Percentiles rank a stretch among this genome's conserved stretches.
phyloP scores from a whole-genome alignment of 1,139 yeast species.

The Diutina catenulata region DNA sequence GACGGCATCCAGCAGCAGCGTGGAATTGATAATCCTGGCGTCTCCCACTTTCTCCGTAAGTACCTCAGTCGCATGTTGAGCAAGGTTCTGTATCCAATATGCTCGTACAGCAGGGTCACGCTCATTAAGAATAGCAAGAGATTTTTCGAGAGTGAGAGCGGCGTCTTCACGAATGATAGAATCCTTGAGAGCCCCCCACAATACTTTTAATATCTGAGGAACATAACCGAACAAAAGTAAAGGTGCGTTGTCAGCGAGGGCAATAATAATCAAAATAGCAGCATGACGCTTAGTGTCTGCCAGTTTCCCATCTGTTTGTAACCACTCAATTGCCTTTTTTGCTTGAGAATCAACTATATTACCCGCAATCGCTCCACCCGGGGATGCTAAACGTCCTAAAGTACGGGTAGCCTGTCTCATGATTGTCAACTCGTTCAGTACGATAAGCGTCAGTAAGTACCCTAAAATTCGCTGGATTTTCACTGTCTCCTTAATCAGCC shows the following conservation, averaged over 20 bases:
- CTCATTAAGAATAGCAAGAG: constrained; percentile 66
- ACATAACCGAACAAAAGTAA: constrained; percentile 71
- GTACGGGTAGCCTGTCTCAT: constrained; percentile 83
- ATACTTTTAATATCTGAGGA: constrained; percentile 64
- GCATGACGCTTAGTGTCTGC: constrained; percentile 79
- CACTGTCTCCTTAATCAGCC: constrained; percentile 60
- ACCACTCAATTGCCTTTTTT: constrained; percentile 82
- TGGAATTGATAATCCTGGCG: constrained; percentile 17
- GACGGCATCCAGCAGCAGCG: constrained; percentile 40
- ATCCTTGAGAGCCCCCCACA: constrained; percentile 84
- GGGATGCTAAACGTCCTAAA: constrained; percentile 76
- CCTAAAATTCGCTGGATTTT: constrained; percentile 87
- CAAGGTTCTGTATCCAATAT: constrained; percentile 63
- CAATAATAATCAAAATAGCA: constrained; percentile 71
- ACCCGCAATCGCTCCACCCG: constrained; percentile 81
- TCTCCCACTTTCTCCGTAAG: constrained; percentile 16
- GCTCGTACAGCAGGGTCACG: constrained; percentile 64
- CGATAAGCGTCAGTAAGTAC: constrained; percentile 68
- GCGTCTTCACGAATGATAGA: constrained; percentile 71
- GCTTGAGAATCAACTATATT: constrained; percentile 92
- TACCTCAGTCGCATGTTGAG: constrained; percentile 42
- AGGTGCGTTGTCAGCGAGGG: constrained; percentile 83
- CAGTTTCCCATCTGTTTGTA: constrained; percentile 68
- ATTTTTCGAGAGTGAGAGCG: constrained; percentile 67
- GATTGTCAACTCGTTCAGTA: constrained; percentile 72